These are phyloP conservation scores for Neoboletus brunneissimus DNA, from an alignment of 768 basidiomycete species.

Conservation along the genomic window DNA sequence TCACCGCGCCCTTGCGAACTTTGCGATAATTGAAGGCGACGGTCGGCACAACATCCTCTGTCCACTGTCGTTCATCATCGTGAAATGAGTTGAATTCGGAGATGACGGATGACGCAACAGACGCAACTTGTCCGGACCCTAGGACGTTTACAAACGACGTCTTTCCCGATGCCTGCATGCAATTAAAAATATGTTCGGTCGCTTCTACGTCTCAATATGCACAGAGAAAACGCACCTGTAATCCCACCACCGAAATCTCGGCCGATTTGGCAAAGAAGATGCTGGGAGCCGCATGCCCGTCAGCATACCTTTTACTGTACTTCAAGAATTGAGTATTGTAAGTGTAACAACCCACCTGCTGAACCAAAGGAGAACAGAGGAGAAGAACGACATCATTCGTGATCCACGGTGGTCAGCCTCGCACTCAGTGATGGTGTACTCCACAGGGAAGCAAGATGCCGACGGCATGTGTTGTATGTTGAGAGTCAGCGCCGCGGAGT, in stretches of 20 bases:
- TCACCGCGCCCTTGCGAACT: constrained; percentile 85
- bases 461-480: neutral
- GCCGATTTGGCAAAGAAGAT: constrained; percentile 86
- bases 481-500: constrained; percentile 13
- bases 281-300: constrained; percentile 32
- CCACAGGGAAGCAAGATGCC: neutral
- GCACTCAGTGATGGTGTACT: neutral
- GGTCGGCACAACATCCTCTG: constrained; percentile 94
- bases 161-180: constrained; percentile 81
- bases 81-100: neutral
- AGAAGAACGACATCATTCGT: constrained; percentile 45
- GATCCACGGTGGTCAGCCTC: neutral
- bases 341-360: constrained; percentile 36
- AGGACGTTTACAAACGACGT: constrained; percentile 93
- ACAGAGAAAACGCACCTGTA: constrained; percentile 55
- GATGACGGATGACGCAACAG: neutral
- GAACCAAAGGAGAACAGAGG: constrained; percentile 58
- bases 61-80: constrained; percentile 56
- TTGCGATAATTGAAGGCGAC: constrained; percentile 91
- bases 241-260: constrained; percentile 87
- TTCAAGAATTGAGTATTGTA: neutral
- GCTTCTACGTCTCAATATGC: neutral
- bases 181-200: neutral
- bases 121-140: constrained; percentile 67
- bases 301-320: neutral